Base-by-base conservation (phyloP, 768 basidiomycete genomes). In the Sporobolomyces roseus region DNA sequence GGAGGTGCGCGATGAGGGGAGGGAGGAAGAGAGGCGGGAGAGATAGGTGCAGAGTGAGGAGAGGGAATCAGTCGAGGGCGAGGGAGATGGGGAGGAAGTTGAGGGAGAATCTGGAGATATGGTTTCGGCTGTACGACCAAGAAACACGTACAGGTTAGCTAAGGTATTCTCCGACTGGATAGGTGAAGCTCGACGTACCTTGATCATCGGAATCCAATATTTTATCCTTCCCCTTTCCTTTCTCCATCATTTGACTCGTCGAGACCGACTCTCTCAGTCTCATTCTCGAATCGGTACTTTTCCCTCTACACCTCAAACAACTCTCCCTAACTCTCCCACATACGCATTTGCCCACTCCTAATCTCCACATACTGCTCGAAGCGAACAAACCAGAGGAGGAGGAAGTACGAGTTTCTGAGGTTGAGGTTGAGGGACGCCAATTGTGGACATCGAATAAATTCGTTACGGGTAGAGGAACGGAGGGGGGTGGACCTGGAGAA, bases 291-390 rank as follows among this genome's bases (percentile, higher is more conserved):
- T 3, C 58, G 7, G 58, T 60, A 49, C 63, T 64, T 21, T 49
- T 56, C 43, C 45, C 54, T 17, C 63, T 23, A 25, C 63, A 64
- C 21, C 54, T 21, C 54, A 64, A 16, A 38, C 63, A 64, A 7
- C 32, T 36, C 23, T 48, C 29, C 25, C 25, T 35, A 2, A 63
- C 35, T 36, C 68, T 43, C 2, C 71, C 71, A 46, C 71, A 72
- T 2, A 62, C 54, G 53, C 71, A 72, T n/a, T n/a, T n/a, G n/a
- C n/a, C n/a, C n/a, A n/a, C n/a, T n/a, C n/a, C n/a, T n/a, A n/a
- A n/a, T n/a, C n/a, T n/a, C n/a, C n/a, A n/a, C n/a, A n/a, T n/a
- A n/a, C n/a, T n/a, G n/a, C n/a, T n/a, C n/a, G n/a, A n/a, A n/a
- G n/a, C n/a, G n/a, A n/a, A n/a, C n/a, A n/a, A n/a, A n/a, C n/a